Percentiles rank a stretch among this genome's conserved stretches.
Evolutionary conservation across 768 basidiomycete genomes (phyloP).

Genomic region (Boletus patriciae): DNA sequence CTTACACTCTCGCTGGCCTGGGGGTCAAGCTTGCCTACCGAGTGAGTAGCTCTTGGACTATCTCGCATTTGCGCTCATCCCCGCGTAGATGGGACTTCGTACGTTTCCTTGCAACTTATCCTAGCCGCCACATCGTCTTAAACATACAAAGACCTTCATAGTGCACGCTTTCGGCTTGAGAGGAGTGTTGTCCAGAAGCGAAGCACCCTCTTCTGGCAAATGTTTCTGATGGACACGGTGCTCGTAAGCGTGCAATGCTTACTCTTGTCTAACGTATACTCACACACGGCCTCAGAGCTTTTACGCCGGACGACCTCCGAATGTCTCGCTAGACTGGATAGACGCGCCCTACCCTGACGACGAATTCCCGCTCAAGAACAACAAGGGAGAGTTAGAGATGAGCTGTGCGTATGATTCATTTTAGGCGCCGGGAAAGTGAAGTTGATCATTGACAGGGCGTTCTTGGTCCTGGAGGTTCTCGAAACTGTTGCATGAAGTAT

Average conservation of each 20-base stretch:
- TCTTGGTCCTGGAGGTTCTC: conserved; percentile 58
- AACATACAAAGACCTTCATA: conserved; percentile 50
- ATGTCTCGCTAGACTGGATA: conserved; percentile 49
- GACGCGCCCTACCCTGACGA: conserved; percentile 59
- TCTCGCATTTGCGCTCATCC: neutral
- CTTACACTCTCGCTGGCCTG: conserved; percentile 59
- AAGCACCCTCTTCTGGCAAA: conserved; percentile 62
- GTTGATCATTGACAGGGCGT: conserved; percentile 41
- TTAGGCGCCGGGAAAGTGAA: neutral
- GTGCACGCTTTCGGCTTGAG: conserved; percentile 58
- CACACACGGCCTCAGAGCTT: conserved; percentile 47
- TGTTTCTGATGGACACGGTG: conserved; percentile 65
- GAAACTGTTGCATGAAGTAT: conserved; percentile 49
- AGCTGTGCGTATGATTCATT: conserved; percentile 40
- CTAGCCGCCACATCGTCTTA: neutral
- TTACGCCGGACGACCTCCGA: conserved; percentile 58
- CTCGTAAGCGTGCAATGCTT: conserved; percentile 40
- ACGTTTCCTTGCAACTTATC: conserved; percentile 2
- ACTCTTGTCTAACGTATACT: neutral
- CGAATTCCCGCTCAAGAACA: conserved; percentile 33
- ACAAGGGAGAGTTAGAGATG: conserved; percentile 38
- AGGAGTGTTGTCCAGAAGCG: conserved; percentile 47
- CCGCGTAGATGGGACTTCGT: conserved; percentile 58
- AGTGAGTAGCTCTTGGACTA: conserved; percentile 40
- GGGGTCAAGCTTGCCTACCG: conserved; percentile 59